A percentile compares a stretch with the other conserved stretches of the same genome.
Conservation (phyloP, 2,329 filamentous ascomycete genomes). For the Monosporascus cannonballus region DNA sequence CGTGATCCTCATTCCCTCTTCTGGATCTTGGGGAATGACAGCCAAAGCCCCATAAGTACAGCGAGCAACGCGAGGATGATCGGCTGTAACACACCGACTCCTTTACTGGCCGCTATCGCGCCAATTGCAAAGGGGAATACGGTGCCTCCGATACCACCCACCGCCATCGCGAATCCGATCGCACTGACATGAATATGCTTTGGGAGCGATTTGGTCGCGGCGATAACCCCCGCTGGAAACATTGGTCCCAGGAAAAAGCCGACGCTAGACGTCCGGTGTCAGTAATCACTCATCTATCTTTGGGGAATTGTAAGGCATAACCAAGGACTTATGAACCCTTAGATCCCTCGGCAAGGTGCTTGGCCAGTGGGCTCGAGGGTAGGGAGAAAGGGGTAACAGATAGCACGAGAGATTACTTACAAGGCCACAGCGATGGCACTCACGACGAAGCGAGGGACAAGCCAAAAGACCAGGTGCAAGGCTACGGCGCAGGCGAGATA, state of each 20-base stretch:
- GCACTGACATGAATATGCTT: slow-evolving; percentile 68
- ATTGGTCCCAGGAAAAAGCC: slow-evolving; percentile 78
- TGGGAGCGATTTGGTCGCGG: slow-evolving; percentile 68
- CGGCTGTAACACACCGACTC: slow-evolving; percentile 52
- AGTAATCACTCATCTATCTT: no score
- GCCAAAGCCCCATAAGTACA: background rate
- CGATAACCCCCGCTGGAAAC: slow-evolving; percentile 70
- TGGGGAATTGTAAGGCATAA: no score
- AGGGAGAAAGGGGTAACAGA: no score
- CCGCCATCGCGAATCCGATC: slow-evolving; percentile 73
- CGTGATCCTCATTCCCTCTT: background rate
- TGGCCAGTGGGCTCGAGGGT: no score
- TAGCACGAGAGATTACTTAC: no score
- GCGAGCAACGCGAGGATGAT: slow-evolving; percentile 43
- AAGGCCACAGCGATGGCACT: slow-evolving; percentile 66
- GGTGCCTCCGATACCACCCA: slow-evolving; percentile 69
- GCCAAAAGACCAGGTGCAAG: slow-evolving; percentile 72
- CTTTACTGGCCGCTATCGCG: slow-evolving; percentile 54
- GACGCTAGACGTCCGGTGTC: slow-evolving; percentile 27
- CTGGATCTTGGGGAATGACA: background rate
- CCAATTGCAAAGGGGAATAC: slow-evolving; percentile 61
- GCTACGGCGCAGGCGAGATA: slow-evolving; percentile 61
- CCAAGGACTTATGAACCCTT: no score
- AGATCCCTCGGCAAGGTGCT: no score
- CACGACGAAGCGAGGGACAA: slow-evolving; percentile 69